Evolutionary conservation across 23 red algal genomes (phyloP).

Genomic region (Gracilaria caudata): DNA sequence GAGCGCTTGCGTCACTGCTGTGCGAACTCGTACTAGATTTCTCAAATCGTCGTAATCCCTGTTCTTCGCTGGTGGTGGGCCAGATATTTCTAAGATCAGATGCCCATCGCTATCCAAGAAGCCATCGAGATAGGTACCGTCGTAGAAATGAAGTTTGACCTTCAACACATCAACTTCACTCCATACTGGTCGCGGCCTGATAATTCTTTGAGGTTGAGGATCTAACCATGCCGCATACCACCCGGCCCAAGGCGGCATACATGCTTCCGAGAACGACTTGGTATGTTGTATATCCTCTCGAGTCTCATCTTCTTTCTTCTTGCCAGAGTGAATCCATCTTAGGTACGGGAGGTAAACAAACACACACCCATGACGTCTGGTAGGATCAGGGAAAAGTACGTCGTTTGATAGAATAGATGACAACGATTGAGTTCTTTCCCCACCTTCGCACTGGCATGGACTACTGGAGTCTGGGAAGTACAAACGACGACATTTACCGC

Average conservation of each 20-base stretch:
- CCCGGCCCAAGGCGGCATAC: constrained; percentile 26
- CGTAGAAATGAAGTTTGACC: constrained; percentile 10
- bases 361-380: constrained; percentile 16
- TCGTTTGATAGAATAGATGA: constrained; percentile 12
- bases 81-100: background rate
- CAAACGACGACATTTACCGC: background rate
- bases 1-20: constrained; percentile 22
- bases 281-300: background rate
- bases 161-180: constrained; percentile 12
- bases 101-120: constrained; percentile 27
- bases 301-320: background rate
- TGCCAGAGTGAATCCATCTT: background rate
- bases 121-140: constrained; percentile 26
- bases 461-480: background rate
- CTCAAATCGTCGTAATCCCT: constrained; percentile 16
- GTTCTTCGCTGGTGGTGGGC: background rate
- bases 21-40: background rate
- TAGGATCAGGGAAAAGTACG: constrained; percentile 2
- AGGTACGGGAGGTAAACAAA: constrained; percentile 27
- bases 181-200: background rate
- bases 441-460: constrained; percentile 13
- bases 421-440: background rate
- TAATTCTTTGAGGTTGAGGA: constrained; percentile 4
- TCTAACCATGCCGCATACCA: constrained; percentile 45
- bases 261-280: constrained; percentile 15